Evolutionary conservation across 768 basidiomycete species (phyloP).

Genomic region (Trametes cubensis): DNA sequence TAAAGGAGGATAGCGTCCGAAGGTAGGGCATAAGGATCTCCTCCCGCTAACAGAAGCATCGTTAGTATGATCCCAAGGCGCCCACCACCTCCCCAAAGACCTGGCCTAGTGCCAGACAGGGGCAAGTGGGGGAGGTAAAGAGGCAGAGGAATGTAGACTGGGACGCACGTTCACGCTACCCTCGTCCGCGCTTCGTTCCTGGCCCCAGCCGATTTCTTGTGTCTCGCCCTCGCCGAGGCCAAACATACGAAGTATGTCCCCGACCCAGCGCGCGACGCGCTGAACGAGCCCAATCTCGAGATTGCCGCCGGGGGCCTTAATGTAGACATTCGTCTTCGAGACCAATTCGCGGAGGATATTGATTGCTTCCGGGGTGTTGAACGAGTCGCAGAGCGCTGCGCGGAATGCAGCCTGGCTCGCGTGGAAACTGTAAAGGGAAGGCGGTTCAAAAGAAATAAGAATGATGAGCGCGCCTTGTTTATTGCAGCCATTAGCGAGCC

Average conservation of each 20-base stretch:
- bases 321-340: constrained; percentile 85
- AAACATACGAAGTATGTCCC: constrained; percentile 75
- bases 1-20: constrained; percentile 81
- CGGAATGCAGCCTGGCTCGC: constrained; percentile 79
- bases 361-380: constrained; percentile 90
- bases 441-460: neutral
- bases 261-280: constrained; percentile 67
- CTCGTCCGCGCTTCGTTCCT: constrained; percentile 48
- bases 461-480: neutral
- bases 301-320: constrained; percentile 62
- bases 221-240: constrained; percentile 74
- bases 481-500: neutral
- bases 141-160: constrained; percentile 1
- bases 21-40: constrained; percentile 89
- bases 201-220: constrained; percentile 85
- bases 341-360: constrained; percentile 78
- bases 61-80: constrained; percentile 9
- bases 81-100: neutral
- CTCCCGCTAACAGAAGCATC: constrained; percentile 62
- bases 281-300: constrained; percentile 67
- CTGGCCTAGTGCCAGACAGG: neutral
- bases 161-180: constrained; percentile 55
- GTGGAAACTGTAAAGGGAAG: constrained; percentile 55
- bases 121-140: constrained; percentile 7
- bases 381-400: constrained; percentile 89